Evolutionary conservation across 805 yeast genomes (phyloP).

Genomic region (Zygoascus ofunaensis): DNA sequence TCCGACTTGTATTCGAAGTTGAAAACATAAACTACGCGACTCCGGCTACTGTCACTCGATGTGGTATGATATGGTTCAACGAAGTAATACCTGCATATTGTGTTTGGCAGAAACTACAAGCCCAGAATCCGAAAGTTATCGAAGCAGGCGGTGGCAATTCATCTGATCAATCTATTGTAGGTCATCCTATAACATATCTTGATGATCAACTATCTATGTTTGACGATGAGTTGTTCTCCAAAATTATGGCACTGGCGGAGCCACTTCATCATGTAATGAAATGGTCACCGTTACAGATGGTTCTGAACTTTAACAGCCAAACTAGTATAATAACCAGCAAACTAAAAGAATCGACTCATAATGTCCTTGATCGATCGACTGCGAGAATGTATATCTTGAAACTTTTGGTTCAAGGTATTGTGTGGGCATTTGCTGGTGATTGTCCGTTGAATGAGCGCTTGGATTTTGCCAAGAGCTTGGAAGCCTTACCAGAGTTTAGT

Average conservation of each 20-base stretch:
- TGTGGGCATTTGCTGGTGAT: slow-evolving; percentile 66
- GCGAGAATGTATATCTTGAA: slow-evolving; percentile 24
- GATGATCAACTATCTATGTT: slow-evolving; percentile 11
- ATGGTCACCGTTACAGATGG: slow-evolving; percentile 30
- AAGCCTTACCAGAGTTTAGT: slow-evolving; percentile 17
- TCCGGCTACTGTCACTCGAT: slow-evolving; percentile 85
- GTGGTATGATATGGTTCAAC: slow-evolving; percentile 73
- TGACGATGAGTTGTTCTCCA: slow-evolving; percentile 12
- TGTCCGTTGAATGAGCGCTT: slow-evolving; percentile 33
- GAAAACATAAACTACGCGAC: slow-evolving; percentile 60
- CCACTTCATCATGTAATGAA: slow-evolving; percentile 45
- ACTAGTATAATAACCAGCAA: slow-evolving; percentile 36
- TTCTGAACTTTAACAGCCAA: slow-evolving; percentile 24
- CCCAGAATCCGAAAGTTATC: neutral
- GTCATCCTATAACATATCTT: neutral
- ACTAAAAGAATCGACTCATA: slow-evolving; percentile 19
- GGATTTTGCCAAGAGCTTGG: slow-evolving; percentile 29
- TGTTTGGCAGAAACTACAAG: neutral
- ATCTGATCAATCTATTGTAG: neutral
- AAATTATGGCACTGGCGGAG: slow-evolving; percentile 24
- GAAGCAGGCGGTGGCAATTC: no score
- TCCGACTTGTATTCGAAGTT: slow-evolving; percentile 69
- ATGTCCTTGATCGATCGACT: slow-evolving; percentile 14
- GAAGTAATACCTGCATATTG: slow-evolving; percentile 14
- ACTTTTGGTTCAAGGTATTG: slow-evolving; percentile 29